Evolutionary conservation across 2,329 filamentous ascomycete genomes (phyloP), one percentile per base, ranked within the genome.

Genomic region (Pseudogymnoascus sp.): DNA sequence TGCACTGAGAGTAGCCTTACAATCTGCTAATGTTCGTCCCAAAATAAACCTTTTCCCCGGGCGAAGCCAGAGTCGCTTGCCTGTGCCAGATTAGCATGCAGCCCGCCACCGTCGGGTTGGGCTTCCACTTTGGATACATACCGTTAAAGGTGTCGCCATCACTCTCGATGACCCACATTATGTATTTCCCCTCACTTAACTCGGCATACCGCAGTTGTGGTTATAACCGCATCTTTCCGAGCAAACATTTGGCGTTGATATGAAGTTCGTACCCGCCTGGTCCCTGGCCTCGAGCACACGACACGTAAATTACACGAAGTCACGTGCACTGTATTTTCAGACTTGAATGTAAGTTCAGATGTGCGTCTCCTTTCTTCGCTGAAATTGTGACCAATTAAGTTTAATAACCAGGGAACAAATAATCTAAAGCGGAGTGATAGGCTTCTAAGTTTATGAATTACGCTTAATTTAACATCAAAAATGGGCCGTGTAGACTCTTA

Each of bases 41-140:
- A 96, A 90, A 18, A 96, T 82, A 74, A 94, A 93, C 69, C 84
- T 85, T 73, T 91, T 91, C 60, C 92, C 92, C 1, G 92, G 92
- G 64, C 88, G 86, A 65, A 96, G 81, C 92, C 92, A 96, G 68
- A 92, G 79, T 70, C 84, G 85, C 75, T 85, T 90, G 65, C 84
- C 86, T 89, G 67, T 21, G 53, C 28, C 59, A 23, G 37, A 63
- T 68, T 66, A 68, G 42, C 18, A 61, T 33, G 63, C 66, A 63
- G 68, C 66, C 53, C 62, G 6, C 40, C 6, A 16, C 47, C 62
- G 44, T 50, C 23, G 62, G 53, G 56, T 31, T 59, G 31, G 37
- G 37, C 21, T 21, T 44, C 18, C 44, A 44, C n/a, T 25, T 28
- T 5, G 12, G 50, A 65, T 42, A 64, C 38, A 63, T 70, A 77